Evolutionary conservation across 306 rosid genomes (phyloP).

Genomic region (Cicer pinnatifidum): DNA sequence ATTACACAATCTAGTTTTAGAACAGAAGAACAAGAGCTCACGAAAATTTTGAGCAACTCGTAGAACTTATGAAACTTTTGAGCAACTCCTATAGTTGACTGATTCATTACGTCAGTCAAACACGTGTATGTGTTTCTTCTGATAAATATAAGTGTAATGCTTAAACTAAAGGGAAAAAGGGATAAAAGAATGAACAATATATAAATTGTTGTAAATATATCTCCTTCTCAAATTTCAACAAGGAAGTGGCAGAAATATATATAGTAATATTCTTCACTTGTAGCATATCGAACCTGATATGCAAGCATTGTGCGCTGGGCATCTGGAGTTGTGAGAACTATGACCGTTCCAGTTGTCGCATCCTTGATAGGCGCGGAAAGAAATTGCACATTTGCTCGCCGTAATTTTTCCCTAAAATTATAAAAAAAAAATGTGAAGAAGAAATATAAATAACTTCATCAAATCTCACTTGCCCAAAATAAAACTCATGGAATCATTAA

Average conservation of each 20-base stretch:
- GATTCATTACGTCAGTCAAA: slow-evolving; percentile 26
- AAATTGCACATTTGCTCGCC: slow-evolving; percentile 87
- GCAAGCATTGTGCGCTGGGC: slow-evolving; percentile 98
- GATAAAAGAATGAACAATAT: not conserved
- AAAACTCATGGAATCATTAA: slow-evolving; percentile 14
- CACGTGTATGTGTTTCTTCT: slow-evolving; percentile 5
- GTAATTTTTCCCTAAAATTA: slow-evolving; percentile 64
- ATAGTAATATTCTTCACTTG: slow-evolving; percentile 14
- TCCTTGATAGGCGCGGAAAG: slow-evolving; percentile 78
- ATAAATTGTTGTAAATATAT: slow-evolving; percentile 17
- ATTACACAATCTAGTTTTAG: slow-evolving; percentile 17
- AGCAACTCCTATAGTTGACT: slow-evolving; percentile 2
- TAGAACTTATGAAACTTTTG: slow-evolving; percentile 18
- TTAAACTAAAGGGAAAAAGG: not conserved
- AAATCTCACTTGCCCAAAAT: slow-evolving; percentile 8
- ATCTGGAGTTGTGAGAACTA: slow-evolving; percentile 96
- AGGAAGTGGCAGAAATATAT: slow-evolving; percentile 14
- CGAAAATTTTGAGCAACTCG: slow-evolving; percentile 2
- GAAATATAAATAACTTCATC: not conserved
- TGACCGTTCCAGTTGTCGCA: slow-evolving; percentile 94
- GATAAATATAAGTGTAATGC: not conserved
- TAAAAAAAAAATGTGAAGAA: not conserved
- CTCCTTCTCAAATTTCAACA: slow-evolving; percentile 14
- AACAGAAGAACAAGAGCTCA: slow-evolving; percentile 17
- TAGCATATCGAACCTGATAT: slow-evolving; percentile 70